A percentile compares a stretch with the other conserved stretches of the same genome.
Evolutionary conservation across 768 basidiomycete species (phyloP).

Genomic region (Austroboletus eburneus): DNA sequence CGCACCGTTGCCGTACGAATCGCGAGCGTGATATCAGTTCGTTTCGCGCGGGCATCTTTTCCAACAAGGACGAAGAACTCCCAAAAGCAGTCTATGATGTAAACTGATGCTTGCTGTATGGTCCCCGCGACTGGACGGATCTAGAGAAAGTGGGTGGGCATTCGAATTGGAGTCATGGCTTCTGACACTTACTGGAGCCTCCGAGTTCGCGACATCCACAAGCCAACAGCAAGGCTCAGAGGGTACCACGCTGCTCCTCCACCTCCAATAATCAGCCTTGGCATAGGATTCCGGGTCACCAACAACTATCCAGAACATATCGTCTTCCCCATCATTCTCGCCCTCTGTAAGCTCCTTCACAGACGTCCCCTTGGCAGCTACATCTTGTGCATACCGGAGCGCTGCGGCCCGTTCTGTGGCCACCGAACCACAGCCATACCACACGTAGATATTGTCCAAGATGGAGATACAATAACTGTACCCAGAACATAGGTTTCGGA

Average conservation of each 20-base stretch:
- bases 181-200: slow-evolving; percentile 39
- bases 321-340: slow-evolving; percentile 57
- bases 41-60: slow-evolving; percentile 54
- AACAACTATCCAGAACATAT: slow-evolving; percentile 85
- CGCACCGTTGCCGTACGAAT: slow-evolving; percentile 54
- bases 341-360: slow-evolving; percentile 61
- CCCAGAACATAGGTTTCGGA: slow-evolving; percentile 76
- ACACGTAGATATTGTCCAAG: slow-evolving; percentile 69
- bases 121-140: slow-evolving; percentile 37
- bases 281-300: slow-evolving; percentile 69
- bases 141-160: slow-evolving; percentile 32
- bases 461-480: slow-evolving; percentile 77
- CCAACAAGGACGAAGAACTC: slow-evolving; percentile 78
- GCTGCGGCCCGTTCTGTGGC: slow-evolving; percentile 59
- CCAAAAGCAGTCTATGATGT: slow-evolving; percentile 72
- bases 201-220: slow-evolving; percentile 38
- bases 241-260: slow-evolving; percentile 45
- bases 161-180: background rate
- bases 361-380: slow-evolving; percentile 36
- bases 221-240: slow-evolving; percentile 57
- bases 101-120: slow-evolving; percentile 44
- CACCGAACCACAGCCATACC: slow-evolving; percentile 74
- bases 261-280: slow-evolving; percentile 79
- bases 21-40: slow-evolving; percentile 59
- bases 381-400: slow-evolving; percentile 49